Evolutionary conservation across 768 basidiomycete genomes (phyloP), one percentile per base, ranked within the genome.

Genomic region (Lyophyllum atratum): DNA sequence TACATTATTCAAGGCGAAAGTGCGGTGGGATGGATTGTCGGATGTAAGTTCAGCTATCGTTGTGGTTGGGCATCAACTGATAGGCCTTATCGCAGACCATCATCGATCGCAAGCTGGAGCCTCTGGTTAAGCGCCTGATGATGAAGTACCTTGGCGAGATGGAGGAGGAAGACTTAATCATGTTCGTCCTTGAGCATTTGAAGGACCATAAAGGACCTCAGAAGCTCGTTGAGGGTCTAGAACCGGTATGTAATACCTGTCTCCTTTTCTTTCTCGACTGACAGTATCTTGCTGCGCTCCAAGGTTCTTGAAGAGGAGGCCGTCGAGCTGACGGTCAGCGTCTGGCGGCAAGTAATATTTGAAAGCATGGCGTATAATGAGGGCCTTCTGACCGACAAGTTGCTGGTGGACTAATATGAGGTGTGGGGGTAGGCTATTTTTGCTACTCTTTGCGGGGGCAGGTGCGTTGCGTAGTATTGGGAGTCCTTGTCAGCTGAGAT

Each of bases 241-340:
- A 94, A 75, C 90, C 92, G 58, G 95, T 96, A 74, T 67, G 94
- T 81, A 34, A 50, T 22, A 14, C n/a, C 37, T 40, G 34, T 49
- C 15, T 39, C 17, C n/a, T 40, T 15, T 26, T 48, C 24, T 51
- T 5, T 28, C 24, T 39, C 29, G 34, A 15, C 51, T 34, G 39
- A 45, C 42, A 25, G 28, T 5, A 31, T 19, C 39, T 65, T 40
- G 60, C 58, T 40, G 26, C 37, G 25, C 21, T 46, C 42, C 1
- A 19, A 97, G 95, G 92, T 97, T 3, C 78, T 98, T 33, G 94
- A 94, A 68, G 95, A 96, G 70, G 95, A 98, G 69, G 94, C 95
- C 5, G 75, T 76, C 25, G 87, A 93, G 58, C 83, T 95, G 56
- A 79, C 85, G n/a, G 71, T 87, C 64, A 81, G 80, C 59, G 79